phyloP scores from a whole-genome alignment of 257 asterid species.

The Solanum tacnaense region DNA sequence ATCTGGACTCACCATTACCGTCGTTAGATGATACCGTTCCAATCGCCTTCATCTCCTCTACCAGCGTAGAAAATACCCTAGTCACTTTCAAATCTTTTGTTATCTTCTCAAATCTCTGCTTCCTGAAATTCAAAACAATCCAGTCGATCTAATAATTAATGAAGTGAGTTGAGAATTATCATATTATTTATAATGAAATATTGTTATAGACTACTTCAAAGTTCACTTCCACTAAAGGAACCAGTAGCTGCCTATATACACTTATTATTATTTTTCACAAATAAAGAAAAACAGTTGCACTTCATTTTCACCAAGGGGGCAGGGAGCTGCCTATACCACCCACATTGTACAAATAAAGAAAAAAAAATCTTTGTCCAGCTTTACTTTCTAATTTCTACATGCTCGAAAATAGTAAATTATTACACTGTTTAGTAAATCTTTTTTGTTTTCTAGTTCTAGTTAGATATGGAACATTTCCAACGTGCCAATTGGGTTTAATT shows the following conservation, averaged over 20 bases:
- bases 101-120: conserved; percentile 76
- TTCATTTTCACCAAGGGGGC: background rate
- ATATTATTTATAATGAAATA: no score
- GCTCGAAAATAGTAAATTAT: background rate
- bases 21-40: conserved; percentile 11
- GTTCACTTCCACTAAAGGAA: background rate
- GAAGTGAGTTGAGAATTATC: no score
- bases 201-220: no score
- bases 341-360: background rate
- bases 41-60: conserved; percentile 82
- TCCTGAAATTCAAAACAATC: conserved; percentile 20
- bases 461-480: background rate
- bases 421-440: background rate
- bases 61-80: conserved; percentile 59
- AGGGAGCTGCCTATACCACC: background rate
- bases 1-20: conserved; percentile 13
- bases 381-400: background rate
- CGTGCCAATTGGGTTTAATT: background rate
- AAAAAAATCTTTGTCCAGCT: background rate
- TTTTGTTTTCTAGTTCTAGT: background rate
- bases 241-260: no score
- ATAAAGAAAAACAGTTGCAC: background rate
- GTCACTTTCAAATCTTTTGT: conserved; percentile 64
- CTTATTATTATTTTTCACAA: no score
- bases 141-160: no score